These are phyloP conservation scores for Flammula alnicola DNA, from an alignment of 1,284 basidiomycete genomes.

Conservation along the genomic window DNA sequence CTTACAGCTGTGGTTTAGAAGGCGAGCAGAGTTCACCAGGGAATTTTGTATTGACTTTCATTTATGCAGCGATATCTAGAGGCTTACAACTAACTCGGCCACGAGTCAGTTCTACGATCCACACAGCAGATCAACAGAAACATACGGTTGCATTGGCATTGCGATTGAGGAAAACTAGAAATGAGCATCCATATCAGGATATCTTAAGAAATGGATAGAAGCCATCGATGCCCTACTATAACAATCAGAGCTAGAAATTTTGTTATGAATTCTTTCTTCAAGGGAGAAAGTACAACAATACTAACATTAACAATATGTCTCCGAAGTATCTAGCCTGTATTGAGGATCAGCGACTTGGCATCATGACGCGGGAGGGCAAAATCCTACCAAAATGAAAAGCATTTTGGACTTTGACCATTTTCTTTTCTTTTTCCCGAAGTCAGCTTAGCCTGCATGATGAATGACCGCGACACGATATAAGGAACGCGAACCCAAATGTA, in stretches of 20 bases:
- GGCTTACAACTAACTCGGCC: slow-evolving; percentile 15
- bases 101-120: neutral
- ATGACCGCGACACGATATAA: no score
- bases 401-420: slow-evolving; percentile 24
- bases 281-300: neutral
- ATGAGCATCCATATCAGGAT: neutral
- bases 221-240: slow-evolving; percentile 8
- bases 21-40: no score
- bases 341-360: neutral
- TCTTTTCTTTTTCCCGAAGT: neutral
- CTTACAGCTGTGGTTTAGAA: no score
- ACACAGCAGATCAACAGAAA: neutral
- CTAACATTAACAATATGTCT: slow-evolving; percentile 20
- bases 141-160: slow-evolving; percentile 4
- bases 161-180: slow-evolving; percentile 21
- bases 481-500: slow-evolving; percentile 26
- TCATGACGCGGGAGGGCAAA: neutral
- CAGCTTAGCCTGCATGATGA: neutral
- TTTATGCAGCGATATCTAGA: neutral
- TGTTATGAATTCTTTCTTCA: neutral
- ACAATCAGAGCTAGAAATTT: slow-evolving; percentile 10
- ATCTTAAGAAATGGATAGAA: no score
- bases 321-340: slow-evolving; percentile 25
- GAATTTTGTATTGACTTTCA: neutral
- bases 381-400: slow-evolving; percentile 23